phyloP scores from a whole-genome alignment of 345 rosid species.

The Pistacia atlantica region DNA sequence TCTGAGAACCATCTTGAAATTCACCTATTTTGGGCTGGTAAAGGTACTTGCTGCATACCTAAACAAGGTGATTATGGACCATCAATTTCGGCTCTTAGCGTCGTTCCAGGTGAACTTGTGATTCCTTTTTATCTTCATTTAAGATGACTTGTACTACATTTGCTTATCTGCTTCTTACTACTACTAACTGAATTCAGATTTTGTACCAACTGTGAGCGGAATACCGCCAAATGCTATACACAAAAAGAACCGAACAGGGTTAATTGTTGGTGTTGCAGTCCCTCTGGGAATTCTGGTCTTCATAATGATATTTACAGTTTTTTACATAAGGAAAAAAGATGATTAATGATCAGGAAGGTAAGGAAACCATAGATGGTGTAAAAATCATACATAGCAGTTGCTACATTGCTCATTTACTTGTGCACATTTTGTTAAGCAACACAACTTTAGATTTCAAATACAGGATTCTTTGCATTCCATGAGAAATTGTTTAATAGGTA shows the following conservation, averaged over 20 bases:
- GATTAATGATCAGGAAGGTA: conserved; percentile 29
- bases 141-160: too few relatives aligned
- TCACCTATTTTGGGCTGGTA: too few relatives aligned
- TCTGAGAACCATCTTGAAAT: too few relatives aligned
- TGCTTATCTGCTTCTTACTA: too few relatives aligned
- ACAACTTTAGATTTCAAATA: not conserved
- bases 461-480: too few relatives aligned
- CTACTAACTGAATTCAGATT: conserved; percentile 8
- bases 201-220: conserved; percentile 21
- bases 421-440: too few relatives aligned
- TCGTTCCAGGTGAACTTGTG: too few relatives aligned
- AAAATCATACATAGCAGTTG: not conserved
- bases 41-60: too few relatives aligned
- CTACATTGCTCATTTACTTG: not conserved
- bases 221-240: not conserved
- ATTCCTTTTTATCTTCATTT: too few relatives aligned
- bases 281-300: conserved; percentile 15
- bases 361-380: too few relatives aligned
- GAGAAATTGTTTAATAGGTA: too few relatives aligned
- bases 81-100: too few relatives aligned
- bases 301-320: conserved; percentile 1
- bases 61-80: conserved; percentile 1
- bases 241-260: conserved; percentile 14
- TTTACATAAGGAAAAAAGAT: not conserved
- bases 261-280: conserved; percentile 29